Conservation (phyloP, 441 rosid genomes). For the Oxalis stricta region DNA sequence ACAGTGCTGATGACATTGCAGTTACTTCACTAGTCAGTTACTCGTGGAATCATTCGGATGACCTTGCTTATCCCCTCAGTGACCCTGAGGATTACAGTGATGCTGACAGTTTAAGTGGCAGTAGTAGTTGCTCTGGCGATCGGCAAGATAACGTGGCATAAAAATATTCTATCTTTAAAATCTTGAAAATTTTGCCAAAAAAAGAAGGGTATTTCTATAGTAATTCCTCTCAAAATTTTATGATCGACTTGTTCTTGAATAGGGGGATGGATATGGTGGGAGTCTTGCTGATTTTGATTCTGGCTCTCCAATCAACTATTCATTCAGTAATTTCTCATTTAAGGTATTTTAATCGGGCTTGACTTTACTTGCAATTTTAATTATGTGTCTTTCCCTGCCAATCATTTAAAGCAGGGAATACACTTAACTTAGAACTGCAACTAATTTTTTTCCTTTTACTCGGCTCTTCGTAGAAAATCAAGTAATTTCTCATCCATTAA, state of each 20-base stretch:
- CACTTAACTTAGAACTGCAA: no score
- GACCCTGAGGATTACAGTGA: slow-evolving; percentile 85
- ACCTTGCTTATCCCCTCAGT: slow-evolving; percentile 44
- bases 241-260: slow-evolving; percentile 10
- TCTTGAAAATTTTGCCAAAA: neutral
- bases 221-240: neutral
- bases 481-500: no score
- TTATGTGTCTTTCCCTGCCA: no score
- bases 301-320: slow-evolving; percentile 58
- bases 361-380: neutral
- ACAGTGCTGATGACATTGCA: slow-evolving; percentile 88
- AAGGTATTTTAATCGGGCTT: slow-evolving; percentile 39
- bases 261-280: slow-evolving; percentile 83
- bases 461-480: no score
- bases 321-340: slow-evolving; percentile 95
- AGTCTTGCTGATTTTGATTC: slow-evolving; percentile 70
- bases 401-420: no score
- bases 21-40: slow-evolving; percentile 95
- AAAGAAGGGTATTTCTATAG: no score
- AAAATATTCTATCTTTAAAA: no score
- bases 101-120: slow-evolving; percentile 77
- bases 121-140: slow-evolving; percentile 65
- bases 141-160: slow-evolving; percentile 92
- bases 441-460: no score
- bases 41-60: slow-evolving; percentile 78